Base-by-base conservation (phyloP, 306 rosid genomes). In the Ormosia semicastrata region DNA sequence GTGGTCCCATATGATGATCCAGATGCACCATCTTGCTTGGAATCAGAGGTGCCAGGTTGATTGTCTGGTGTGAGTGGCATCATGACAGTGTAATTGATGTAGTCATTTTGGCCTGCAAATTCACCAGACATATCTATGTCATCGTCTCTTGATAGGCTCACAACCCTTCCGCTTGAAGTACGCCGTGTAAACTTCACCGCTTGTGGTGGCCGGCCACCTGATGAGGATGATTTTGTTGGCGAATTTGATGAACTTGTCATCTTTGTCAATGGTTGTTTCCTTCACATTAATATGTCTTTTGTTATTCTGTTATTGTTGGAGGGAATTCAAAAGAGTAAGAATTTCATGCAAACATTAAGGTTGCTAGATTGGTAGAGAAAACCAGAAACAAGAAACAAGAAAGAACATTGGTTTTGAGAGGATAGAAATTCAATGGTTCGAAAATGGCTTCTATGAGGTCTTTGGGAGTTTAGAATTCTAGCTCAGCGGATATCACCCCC, bases 41-140 rank as follows among this genome's bases (percentile, higher is more conserved):
- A 37, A 71, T 89, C 91, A 0, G 87, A 59, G 4, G 78, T 62
- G n/a, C 59, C 81, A 0, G 94, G 98, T 63, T 91, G 94, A 73
- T 94, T 94, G 73, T 94, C 98, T 0, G 97, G 98, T 18, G 98
- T 94, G 2, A 89, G 95, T 3, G 98, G 98, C 94, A 94, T 84
- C 92, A 88, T 71, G 13, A 94, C 98, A 2, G 97, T 94, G 90
- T 94, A 94, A 66, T 91, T 89, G 18, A 88, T 89, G 84, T 89
- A 93, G 57, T 93, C 97, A 68, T 81, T 85, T 81, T 82, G 93
- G 5, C 88, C 83, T 0, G 87, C 29, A 64, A 86, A 75, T 1
- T 91, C 97, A 24, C 94, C 90, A 0, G 90, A 86, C 69, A 86
- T 47, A 59, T 91, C 92, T 2, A 86, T 37, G 66, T 93, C 94